Conservation (phyloP, 352 stramenopile species). For the Saprolegnia diclina region DNA sequence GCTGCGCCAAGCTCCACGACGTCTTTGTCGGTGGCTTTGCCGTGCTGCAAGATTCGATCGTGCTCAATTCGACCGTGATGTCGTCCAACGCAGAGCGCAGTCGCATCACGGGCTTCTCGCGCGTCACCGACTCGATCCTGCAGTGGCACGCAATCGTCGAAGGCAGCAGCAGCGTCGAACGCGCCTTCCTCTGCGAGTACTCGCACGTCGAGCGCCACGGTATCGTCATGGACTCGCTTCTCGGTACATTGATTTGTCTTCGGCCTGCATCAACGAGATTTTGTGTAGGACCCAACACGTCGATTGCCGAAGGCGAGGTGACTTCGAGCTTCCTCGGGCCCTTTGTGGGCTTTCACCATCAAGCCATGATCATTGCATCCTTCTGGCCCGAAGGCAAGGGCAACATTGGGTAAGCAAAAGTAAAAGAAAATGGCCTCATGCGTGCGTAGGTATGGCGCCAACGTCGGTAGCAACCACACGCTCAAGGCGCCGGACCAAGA, state of each 20-base stretch:
- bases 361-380: slow-evolving; percentile 87
- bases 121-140: slow-evolving; percentile 56
- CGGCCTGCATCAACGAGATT: not conserved
- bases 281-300: slow-evolving; percentile 56
- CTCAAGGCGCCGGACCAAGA: slow-evolving; percentile 88
- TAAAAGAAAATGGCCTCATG: not conserved
- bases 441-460: slow-evolving; percentile 57
- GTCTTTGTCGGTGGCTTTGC: slow-evolving; percentile 62
- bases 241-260: slow-evolving; percentile 36
- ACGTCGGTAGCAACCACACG: slow-evolving; percentile 97
- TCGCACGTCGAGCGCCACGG: slow-evolving; percentile 75
- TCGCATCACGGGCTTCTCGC: slow-evolving; percentile 47
- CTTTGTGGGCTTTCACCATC: slow-evolving; percentile 94
- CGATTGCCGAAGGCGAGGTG: slow-evolving; percentile 84
- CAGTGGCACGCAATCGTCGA: slow-evolving; percentile 71
- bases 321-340: slow-evolving; percentile 89
- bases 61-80: slow-evolving; percentile 57
- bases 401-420: slow-evolving; percentile 79
- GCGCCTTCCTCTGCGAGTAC: slow-evolving; percentile 70
- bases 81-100: slow-evolving; percentile 49
- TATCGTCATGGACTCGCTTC: slow-evolving; percentile 77
- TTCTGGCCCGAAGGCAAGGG: slow-evolving; percentile 90
- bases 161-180: slow-evolving; percentile 53
- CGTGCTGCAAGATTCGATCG: slow-evolving; percentile 51
- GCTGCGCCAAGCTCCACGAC: slow-evolving; percentile 54